Evolutionary conservation across 164 flowering plant genomes (phyloP), one percentile per base, ranked within the genome.

Genomic region (Vitis cinerea): DNA sequence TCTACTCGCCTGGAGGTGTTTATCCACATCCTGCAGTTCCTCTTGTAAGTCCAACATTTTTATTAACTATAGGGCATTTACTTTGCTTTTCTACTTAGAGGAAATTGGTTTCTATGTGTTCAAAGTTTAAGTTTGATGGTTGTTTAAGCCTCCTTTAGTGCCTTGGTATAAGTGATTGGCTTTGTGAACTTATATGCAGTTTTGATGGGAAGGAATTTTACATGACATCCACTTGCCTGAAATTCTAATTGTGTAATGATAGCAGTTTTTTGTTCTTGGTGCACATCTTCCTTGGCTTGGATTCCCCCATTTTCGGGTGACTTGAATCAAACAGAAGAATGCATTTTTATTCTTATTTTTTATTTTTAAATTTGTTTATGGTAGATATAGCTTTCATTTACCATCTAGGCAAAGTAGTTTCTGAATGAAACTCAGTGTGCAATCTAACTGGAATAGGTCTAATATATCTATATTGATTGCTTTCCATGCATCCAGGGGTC

Each of bases 11-110:
- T 81, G 94, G 96, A 64, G 94, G 97, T 44, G 86, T 89, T 67
- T 96, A 89, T 83, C 83, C 92, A 23, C 97, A 91, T 76, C 98
- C 97, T 70, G 88, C 85, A 8, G 81, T 89, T 68, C 80, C 97
- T 71, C 64, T 83, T 59, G 99, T 96, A 85, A 84, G 97, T 85
- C 17, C 14, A 66, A 17, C 8, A 12, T 59, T 49, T 16, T 30
- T 15, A 27, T 14, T 47, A 15, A 9, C 12, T 54, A 13, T 29
- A 51, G 15, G 61, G 14, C 57, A 58, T 67, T 67, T 23, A 55
- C 27, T 67, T 54, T 54, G 15, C 31, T 66, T 71, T 48, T 14
- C 8, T 10, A 31, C 12, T 9, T 61, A 3, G 19, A 13, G 27
- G 27, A 2, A 23, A 23, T 23, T 23, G 27, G 27, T 23, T 1